Base-by-base conservation (phyloP, 441 rosid genomes). In the Cnidoscolus chayamansa region DNA sequence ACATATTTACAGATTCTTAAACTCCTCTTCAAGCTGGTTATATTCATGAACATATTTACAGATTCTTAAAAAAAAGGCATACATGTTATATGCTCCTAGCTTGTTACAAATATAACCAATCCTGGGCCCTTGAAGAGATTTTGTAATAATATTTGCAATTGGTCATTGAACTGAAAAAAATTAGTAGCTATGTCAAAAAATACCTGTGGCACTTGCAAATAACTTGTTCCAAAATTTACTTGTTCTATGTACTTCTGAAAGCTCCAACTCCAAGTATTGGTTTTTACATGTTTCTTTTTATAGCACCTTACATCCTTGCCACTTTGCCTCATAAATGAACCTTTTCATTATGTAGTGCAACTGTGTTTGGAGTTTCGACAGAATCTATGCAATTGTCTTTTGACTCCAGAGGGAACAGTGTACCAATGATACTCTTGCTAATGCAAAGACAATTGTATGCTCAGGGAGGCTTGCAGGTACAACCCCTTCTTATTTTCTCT, bases 331-430 rank as follows among this genome's bases (percentile, higher is more conserved):
- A 8, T 65, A 30, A 68, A n/a, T 54, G 9, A 66, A 50, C 62
- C 54, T 55, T 77, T 65, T 78, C 57, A 71, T 80, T 58, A 57
- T 74, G 84, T 62, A 93, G 97, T 74, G 77, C 91, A 61, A 90
- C 88, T 74, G 97, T 91, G 60, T 93, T 93, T 77, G 98, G 98
- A 77, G 98, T 93, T 77, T 93, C 98, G 51, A 86, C 98, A 1
- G 97, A 91, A 76, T 89, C 97, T 9, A 89, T 93, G 98, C 97
- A 93, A 77, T 80, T 93, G 69, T 90, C 98, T 19, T 91, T 78
- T 74, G 98, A 93, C 79, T 77, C 90, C 54, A 84, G 97, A 75
- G 92, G 98, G 32, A 89, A 90, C 63, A 86, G 89, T 73, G 91
- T 93, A 72, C 98, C 95, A 49, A 85, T 89, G 20, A 88, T 93